Evolutionary conservation across 2,329 filamentous ascomycete species (phyloP).

Genomic region (Talaromyces piceae): DNA sequence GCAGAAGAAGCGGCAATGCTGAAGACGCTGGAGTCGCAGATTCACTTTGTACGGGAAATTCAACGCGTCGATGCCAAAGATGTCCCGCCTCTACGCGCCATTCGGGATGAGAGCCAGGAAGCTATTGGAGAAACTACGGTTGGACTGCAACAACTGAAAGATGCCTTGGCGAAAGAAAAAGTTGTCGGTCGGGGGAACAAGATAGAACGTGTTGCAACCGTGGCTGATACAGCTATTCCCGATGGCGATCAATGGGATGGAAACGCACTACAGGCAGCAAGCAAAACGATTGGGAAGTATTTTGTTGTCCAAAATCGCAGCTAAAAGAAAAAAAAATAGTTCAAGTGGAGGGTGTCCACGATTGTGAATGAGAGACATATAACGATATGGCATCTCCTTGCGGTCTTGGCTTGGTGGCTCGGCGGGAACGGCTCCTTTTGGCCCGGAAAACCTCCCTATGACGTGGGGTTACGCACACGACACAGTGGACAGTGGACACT

Average conservation of each 20-base stretch:
- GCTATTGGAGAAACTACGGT: conserved; percentile 33
- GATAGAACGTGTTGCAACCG: conserved; percentile 35
- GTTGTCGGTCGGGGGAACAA: conserved; percentile 37
- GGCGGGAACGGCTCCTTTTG: not conserved
- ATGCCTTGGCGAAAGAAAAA: conserved; percentile 33
- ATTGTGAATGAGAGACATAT: not conserved
- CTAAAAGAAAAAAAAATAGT: too few species aligned
- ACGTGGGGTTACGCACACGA: not conserved
- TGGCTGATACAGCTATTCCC: conserved; percentile 23
- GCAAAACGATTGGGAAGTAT: conserved; percentile 60
- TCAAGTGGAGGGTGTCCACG: too few species aligned
- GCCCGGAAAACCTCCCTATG: not conserved
- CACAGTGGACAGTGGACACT: too few species aligned
- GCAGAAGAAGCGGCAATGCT: conserved; percentile 66
- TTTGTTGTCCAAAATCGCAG: conserved; percentile 60
- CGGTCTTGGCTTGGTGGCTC: conserved; percentile 7
- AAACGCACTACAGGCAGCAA: conserved; percentile 61
- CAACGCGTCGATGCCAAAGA: conserved; percentile 68
- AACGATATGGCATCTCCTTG: not conserved
- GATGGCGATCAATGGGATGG: conserved; percentile 55
- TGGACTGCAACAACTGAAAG: conserved; percentile 28
- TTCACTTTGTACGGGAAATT: conserved; percentile 84
- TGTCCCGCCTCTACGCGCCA: conserved; percentile 65
- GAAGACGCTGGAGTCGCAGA: conserved; percentile 66
- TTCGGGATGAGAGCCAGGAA: conserved; percentile 61